Evolutionary conservation across 306 rosid species (phyloP).

Genomic region (Glycyrrhiza uralensis): DNA sequence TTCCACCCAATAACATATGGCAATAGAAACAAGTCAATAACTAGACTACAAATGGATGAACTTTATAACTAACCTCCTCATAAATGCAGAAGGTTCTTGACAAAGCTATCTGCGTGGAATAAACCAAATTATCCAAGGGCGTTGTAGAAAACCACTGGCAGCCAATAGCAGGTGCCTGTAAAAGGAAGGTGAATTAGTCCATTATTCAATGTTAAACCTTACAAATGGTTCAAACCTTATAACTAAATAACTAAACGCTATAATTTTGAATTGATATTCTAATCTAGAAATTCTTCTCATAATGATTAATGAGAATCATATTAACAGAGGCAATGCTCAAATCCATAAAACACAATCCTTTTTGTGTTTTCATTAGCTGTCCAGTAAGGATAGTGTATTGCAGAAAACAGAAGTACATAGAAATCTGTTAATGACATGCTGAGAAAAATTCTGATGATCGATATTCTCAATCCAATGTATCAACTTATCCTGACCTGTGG

Average conservation of each 20-base stretch:
- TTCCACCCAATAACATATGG: conserved; percentile 10
- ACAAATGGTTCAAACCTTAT: background rate
- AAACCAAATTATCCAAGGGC: conserved; percentile 48
- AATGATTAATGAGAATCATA: background rate
- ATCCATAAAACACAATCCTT: background rate
- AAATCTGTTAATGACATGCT: conserved; percentile 10
- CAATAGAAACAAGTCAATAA: conserved; percentile 23
- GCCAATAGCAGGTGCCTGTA: conserved; percentile 72
- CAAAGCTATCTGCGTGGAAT: conserved; percentile 60
- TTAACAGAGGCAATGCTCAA: background rate
- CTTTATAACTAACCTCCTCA: conserved; percentile 64
- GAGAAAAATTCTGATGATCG: background rate
- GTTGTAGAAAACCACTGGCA: conserved; percentile 74
- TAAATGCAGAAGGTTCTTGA: conserved; percentile 87
- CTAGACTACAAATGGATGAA: conserved; percentile 10
- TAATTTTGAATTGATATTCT: background rate
- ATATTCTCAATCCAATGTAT: conserved; percentile 19
- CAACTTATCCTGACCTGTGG: conserved; percentile 56
- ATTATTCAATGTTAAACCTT: conserved; percentile 11
- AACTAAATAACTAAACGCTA: background rate
- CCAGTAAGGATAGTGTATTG: background rate
- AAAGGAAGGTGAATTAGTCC: background rate
- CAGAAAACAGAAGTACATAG: background rate
- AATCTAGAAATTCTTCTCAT: background rate
- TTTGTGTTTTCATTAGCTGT: background rate